These are phyloP conservation scores for Trichoderma reesei DNA, from an alignment of 495 filamentous ascomycete species.

Conservation along the genomic window DNA sequence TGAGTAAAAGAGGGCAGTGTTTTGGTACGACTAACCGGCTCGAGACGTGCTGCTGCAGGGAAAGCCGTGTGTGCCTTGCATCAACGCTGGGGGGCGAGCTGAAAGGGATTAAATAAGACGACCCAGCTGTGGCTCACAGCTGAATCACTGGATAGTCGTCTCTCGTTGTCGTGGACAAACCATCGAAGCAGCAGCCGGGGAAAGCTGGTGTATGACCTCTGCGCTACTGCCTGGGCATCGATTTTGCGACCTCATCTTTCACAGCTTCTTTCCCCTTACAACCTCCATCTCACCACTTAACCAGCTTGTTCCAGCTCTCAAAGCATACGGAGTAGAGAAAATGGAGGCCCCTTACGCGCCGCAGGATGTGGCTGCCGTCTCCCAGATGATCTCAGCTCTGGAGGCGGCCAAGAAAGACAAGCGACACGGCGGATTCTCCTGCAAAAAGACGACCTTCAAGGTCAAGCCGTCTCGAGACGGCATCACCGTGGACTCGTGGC, in stretches of 20 bases:
- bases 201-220: neutral
- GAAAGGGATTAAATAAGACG: neutral
- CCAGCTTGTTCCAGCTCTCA: neutral
- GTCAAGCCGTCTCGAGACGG: constrained; percentile 47
- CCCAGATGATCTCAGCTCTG: constrained; percentile 47
- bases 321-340: neutral
- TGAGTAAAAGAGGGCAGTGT: constrained; percentile 5
- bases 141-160: too few species aligned
- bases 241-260: neutral
- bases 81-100: neutral
- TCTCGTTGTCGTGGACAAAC: neutral
- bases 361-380: constrained; percentile 56
- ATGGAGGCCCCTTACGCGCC: constrained; percentile 38
- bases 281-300: neutral
- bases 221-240: neutral
- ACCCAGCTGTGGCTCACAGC: neutral
- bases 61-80: neutral
- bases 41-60: neutral
- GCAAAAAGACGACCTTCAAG: constrained; percentile 64
- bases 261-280: neutral
- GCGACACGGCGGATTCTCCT: constrained; percentile 40
- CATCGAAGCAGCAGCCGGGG: neutral
- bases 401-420: constrained; percentile 43
- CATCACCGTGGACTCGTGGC: constrained; percentile 78
- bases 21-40: neutral